phyloP scores from a whole-genome alignment of 345 rosid genomes.

The Rhodamnia rubescens region DNA sequence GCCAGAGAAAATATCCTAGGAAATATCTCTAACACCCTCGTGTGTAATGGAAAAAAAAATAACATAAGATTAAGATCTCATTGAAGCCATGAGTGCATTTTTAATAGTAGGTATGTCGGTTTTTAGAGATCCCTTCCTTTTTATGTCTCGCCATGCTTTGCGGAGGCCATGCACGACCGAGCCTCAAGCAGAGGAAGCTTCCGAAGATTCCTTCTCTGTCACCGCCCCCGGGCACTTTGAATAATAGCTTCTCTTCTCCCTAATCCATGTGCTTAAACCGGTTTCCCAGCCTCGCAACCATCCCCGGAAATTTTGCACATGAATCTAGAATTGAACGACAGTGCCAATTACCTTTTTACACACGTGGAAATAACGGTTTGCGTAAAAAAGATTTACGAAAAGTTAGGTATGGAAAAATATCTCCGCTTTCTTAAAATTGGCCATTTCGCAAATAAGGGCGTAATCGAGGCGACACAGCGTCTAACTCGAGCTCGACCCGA shows the following conservation, averaged over 20 bases:
- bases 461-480: neutral
- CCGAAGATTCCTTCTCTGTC: neutral
- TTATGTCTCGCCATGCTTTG: neutral
- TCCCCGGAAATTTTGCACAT: neutral
- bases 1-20: too few species aligned
- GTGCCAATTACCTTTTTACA: neutral
- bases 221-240: neutral
- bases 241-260: neutral
- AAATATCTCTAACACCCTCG: too few species aligned
- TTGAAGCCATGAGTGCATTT: neutral
- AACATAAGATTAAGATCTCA: neutral
- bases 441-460: neutral
- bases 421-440: neutral
- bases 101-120: neutral
- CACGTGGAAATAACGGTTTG: neutral
- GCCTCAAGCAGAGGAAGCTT: neutral
- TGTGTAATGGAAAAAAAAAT: too few species aligned
- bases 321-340: neutral
- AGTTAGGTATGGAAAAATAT: neutral
- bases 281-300: neutral
- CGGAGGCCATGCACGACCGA: neutral
- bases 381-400: neutral
- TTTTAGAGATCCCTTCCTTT: neutral
- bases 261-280: neutral
- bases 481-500: neutral